Base-by-base conservation (phyloP, 768 basidiomycete genomes). In the Trametes meyenii region DNA sequence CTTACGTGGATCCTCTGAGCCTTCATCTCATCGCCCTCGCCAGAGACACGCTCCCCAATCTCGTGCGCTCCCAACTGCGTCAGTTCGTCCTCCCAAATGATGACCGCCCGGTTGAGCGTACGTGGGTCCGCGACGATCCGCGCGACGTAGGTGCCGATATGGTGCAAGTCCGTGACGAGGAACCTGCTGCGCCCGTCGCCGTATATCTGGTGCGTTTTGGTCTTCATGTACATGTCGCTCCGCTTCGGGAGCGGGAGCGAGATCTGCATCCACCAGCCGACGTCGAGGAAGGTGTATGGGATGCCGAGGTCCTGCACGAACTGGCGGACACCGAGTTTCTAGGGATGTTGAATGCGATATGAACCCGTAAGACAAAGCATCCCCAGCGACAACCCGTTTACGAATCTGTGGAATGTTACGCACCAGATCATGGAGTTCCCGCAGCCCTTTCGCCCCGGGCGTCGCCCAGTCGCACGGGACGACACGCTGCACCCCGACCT, bases 181-280 rank as follows among this genome's bases (percentile, higher is more conserved):
- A 57, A 55, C 42, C 64, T 65, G 49, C 63, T 52, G 19, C 65
- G 56, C 5, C 71, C 72, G 14, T 46, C 52, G 3, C 61, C 68
- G 61, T 69, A 66, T 29, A 71, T 14, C 53, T 50, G 50, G 21
- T 46, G 29, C 8, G 55, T 54, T 2, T 19, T 7, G 6, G 40
- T 35, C 42, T 53, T 58, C 17, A 55, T 24, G 35, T 13, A 8
- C 12, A 36, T 26, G 21, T 33, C 35, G 23, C 43, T 54, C 2
- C 42, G 50, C 11, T 51, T 19, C 2, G 44, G 45, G 5, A 48
- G 29, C 5, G 67, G 58, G 5, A 69, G 48, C n/a, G 60, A 8
- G 11, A 65, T 16, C 51, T 74, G 71, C 65, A 68, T 66, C 73
- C 74, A 75, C 62, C 64, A 72, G 11, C 74, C 72, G 21, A 72